Conservation (phyloP, 2,329 filamentous ascomycete species). For the Stemphylium vesicarium region DNA sequence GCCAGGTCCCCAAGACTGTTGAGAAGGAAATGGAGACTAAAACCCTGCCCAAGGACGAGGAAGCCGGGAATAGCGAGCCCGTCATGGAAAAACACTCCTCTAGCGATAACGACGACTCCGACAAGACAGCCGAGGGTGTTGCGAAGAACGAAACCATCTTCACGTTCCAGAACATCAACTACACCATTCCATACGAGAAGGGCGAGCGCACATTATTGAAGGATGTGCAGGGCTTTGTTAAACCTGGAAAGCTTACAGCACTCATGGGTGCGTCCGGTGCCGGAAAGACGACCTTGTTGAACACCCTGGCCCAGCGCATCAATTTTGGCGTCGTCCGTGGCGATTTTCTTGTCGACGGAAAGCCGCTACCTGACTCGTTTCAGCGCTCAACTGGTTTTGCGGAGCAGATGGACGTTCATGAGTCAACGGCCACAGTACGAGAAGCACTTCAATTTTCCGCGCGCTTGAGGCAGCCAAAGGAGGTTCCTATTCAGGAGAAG, state of each 20-base stretch:
- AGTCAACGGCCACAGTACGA: slow-evolving; percentile 66
- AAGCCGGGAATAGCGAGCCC: slow-evolving; percentile 53
- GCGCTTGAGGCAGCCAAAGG: slow-evolving; percentile 65
- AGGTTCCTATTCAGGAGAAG: slow-evolving; percentile 65
- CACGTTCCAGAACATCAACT: slow-evolving; percentile 86
- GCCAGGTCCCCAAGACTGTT: slow-evolving; percentile 65
- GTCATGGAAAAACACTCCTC: slow-evolving; percentile 33
- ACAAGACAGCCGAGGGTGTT: slow-evolving; percentile 54
- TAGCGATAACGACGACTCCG: slow-evolving; percentile 31
- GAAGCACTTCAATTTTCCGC: slow-evolving; percentile 71
- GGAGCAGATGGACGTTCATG: slow-evolving; percentile 69
- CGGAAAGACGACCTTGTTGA: slow-evolving; percentile 47
- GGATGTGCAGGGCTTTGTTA: slow-evolving; percentile 80
- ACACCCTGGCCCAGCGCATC: slow-evolving; percentile 51
- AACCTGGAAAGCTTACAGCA: slow-evolving; percentile 86
- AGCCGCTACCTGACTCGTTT: slow-evolving; percentile 66
- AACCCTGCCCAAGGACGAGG: slow-evolving; percentile 56
- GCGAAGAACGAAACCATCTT: slow-evolving; percentile 67
- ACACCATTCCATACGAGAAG: slow-evolving; percentile 65
- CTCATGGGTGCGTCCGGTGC: slow-evolving; percentile 72
- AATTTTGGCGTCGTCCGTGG: slow-evolving; percentile 54
- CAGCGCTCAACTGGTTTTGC: slow-evolving; percentile 83
- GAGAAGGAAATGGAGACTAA: slow-evolving; percentile 64
- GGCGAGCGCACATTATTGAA: slow-evolving; percentile 59
- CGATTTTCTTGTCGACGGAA: slow-evolving; percentile 54